Conservation (phyloP, 208 protist genomes). For the Wallacemonas sp. region DNA sequence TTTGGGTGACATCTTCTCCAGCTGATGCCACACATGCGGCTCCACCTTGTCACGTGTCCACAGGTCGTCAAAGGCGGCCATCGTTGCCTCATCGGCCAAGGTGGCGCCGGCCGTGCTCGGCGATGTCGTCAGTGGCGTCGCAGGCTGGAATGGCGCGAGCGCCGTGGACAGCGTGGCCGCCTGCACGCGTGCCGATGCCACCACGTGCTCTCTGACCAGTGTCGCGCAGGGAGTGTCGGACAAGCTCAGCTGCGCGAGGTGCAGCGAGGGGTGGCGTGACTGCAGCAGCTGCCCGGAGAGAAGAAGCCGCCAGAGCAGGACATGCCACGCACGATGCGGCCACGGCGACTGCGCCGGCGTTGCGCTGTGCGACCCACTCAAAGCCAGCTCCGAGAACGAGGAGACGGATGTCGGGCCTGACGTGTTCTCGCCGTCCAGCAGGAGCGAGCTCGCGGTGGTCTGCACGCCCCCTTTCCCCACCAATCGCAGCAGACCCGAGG, state of each 20-base stretch:
- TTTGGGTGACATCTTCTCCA: background rate
- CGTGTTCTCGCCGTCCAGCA: background rate
- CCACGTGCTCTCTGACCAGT: constrained; percentile 3
- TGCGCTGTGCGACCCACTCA: background rate
- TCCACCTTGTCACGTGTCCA: background rate
- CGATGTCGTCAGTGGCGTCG: background rate
- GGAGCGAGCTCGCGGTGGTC: background rate
- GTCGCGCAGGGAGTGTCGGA: constrained; percentile 11
- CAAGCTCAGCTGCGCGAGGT: constrained; percentile 17
- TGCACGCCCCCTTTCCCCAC: background rate
- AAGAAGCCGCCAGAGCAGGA: constrained; percentile 6
- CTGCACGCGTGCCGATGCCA: constrained; percentile 6
- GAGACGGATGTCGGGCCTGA: background rate
- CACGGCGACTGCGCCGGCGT: background rate
- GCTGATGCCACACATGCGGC: background rate
- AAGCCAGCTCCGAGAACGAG: background rate
- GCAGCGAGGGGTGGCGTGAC: constrained; percentile 1
- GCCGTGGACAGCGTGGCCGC: background rate
- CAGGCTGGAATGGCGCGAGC: background rate
- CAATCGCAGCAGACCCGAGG: background rate
- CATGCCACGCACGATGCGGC: background rate
- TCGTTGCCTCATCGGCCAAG: background rate
- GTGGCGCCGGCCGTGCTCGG: no score
- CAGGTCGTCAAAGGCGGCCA: constrained; percentile 4
- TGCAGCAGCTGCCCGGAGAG: constrained; percentile 16